These are phyloP conservation scores for Aspergillus carbonarius DNA, from an alignment of 2,329 filamentous ascomycete genomes.

Conservation along the genomic window DNA sequence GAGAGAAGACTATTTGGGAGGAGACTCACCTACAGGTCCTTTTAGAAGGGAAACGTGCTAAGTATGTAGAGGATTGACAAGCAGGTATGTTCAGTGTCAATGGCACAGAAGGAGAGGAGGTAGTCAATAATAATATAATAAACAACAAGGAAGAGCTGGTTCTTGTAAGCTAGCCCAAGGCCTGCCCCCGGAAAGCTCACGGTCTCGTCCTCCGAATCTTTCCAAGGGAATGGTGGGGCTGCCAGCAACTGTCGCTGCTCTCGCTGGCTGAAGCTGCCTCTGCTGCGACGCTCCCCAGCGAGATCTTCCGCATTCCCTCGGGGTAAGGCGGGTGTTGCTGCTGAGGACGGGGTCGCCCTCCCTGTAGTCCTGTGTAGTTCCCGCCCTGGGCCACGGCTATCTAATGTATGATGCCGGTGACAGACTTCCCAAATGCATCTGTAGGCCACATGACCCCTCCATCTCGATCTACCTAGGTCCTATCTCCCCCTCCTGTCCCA, in stretches of 20 bases:
- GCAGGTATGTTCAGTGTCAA: not conserved
- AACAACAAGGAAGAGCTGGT: constrained; percentile 12
- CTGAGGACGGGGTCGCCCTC: not conserved
- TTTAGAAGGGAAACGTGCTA: not conserved
- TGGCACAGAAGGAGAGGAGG: constrained; percentile 7
- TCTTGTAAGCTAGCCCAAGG: constrained; percentile 17
- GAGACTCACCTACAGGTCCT: not conserved
- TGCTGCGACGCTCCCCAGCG: constrained; percentile 28
- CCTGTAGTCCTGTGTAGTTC: not conserved
- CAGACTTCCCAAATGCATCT: not conserved
- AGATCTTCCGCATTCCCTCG: constrained; percentile 41
- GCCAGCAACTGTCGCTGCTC: constrained; percentile 23
- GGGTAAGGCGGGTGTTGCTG: constrained; percentile 28
- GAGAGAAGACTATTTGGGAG: not conserved
- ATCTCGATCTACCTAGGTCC: not conserved
- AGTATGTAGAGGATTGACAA: constrained; percentile 2
- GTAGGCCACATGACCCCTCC: not conserved
- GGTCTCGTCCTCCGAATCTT: constrained; percentile 37
- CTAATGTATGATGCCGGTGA: not conserved
- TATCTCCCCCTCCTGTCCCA: not conserved
- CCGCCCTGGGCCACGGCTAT: not conserved
- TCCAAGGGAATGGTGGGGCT: constrained; percentile 40
- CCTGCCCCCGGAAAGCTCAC: constrained; percentile 30
- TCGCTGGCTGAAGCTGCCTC: constrained; percentile 29
- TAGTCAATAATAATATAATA: not conserved